A percentile compares a stretch with the other conserved stretches of the same genome.
These are phyloP conservation scores for Aspergillus asperescens DNA, from an alignment of 495 filamentous ascomycete species.

Conservation along the genomic window DNA sequence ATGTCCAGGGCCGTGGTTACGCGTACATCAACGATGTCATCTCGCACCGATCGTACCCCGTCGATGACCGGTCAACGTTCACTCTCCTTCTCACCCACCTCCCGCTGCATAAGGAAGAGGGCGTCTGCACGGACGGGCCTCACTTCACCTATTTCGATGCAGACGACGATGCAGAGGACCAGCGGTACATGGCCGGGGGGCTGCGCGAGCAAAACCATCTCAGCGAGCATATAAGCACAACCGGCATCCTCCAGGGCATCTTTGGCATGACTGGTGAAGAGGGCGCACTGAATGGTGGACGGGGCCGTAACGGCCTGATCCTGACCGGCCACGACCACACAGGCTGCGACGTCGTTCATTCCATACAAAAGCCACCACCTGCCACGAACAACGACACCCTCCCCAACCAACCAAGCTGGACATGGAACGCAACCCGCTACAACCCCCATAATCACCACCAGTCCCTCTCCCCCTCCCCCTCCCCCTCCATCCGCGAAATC, in stretches of 20 bases:
- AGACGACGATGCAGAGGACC: conserved; percentile 33
- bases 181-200: conserved; percentile 50
- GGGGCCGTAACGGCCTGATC: conserved; percentile 66
- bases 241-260: conserved; percentile 68
- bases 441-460: not conserved
- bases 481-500: conserved; percentile 66
- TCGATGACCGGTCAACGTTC: conserved; percentile 60
- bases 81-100: conserved; percentile 89
- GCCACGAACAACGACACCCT: not conserved
- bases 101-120: conserved; percentile 76
- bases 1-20: conserved; percentile 68
- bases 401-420: conserved; percentile 23
- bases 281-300: conserved; percentile 46
- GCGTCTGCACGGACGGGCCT: conserved; percentile 78
- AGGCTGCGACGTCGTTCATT: conserved; percentile 86
- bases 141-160: conserved; percentile 65
- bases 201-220: conserved; percentile 92
- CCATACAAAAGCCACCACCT: conserved; percentile 46
- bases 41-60: conserved; percentile 53
- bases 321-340: conserved; percentile 93
- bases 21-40: conserved; percentile 70
- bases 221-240: conserved; percentile 53
- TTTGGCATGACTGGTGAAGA: conserved; percentile 66
- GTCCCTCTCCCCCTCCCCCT: not conserved
- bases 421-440: conserved; percentile 34